Evolutionary conservation across 2,329 filamentous ascomycete species (phyloP).

Genomic region (Davidsoniella australis): DNA sequence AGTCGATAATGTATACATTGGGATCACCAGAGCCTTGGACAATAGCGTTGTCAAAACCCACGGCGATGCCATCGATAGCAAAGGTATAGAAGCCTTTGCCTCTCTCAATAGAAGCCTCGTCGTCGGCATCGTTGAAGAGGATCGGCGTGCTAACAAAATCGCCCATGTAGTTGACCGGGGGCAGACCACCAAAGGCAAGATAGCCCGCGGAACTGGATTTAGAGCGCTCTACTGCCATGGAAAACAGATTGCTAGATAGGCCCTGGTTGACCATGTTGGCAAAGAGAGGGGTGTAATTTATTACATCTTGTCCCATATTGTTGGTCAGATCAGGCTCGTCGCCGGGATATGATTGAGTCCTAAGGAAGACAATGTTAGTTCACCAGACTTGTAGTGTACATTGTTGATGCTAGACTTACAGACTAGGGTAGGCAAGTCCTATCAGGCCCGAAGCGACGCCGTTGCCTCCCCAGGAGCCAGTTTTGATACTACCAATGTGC

Average conservation of each 20-base stretch:
- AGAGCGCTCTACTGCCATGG: slow-evolving; percentile 3
- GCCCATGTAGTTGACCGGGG: slow-evolving; percentile 4
- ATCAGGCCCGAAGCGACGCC: slow-evolving; percentile 5
- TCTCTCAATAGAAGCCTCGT: neutral
- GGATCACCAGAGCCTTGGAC: slow-evolving; percentile 12
- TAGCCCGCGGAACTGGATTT: slow-evolving; percentile 2
- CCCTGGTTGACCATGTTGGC: slow-evolving; percentile 2
- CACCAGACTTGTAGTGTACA: too few relatives aligned
- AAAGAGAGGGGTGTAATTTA: slow-evolving; percentile 9
- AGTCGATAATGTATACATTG: slow-evolving; percentile 16
- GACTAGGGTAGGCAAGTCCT: slow-evolving; percentile 7
- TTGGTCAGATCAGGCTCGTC: neutral
- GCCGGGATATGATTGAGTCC: slow-evolving; percentile 4
- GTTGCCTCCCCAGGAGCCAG: slow-evolving; percentile 4
- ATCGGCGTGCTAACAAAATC: slow-evolving; percentile 7
- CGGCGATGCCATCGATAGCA: slow-evolving; percentile 15
- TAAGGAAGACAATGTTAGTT: neutral
- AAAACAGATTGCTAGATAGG: slow-evolving; percentile 3
- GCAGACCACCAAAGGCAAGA: slow-evolving; percentile 9
- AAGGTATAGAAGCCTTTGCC: slow-evolving; percentile 12
- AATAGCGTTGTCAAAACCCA: slow-evolving; percentile 11
- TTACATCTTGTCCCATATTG: neutral
- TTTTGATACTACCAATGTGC: slow-evolving; percentile 7
- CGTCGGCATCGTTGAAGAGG: neutral
- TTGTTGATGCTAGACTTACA: slow-evolving; percentile 1